These are phyloP conservation scores for Actinomucor elegans DNA, from an alignment of 371 early-diverging fungal species.

Conservation along the genomic window DNA sequence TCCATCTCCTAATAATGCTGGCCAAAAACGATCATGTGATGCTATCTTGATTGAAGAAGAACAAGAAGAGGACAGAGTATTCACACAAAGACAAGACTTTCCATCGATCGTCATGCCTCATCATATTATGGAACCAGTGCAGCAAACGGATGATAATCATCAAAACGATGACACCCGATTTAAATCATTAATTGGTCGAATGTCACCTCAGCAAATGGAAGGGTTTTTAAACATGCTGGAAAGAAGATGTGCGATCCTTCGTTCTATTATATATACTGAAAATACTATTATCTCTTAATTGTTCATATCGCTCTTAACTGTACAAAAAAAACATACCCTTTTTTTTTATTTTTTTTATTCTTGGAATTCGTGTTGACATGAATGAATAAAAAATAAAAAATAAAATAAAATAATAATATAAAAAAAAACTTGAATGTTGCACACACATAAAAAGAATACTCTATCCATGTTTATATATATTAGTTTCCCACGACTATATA, in stretches of 20 bases:
- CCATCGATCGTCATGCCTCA: constrained; percentile 11
- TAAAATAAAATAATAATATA: constrained; percentile 1
- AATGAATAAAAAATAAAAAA: background rate
- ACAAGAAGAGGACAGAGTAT: background rate
- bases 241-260: constrained; percentile 28
- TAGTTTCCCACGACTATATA: too few relatives aligned
- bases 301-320: background rate
- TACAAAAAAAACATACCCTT: constrained; percentile 1
- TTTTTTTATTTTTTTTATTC: too few relatives aligned
- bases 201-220: constrained; percentile 26
- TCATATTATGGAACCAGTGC: background rate
- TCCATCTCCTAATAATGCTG: background rate
- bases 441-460: constrained; percentile 3
- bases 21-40: constrained; percentile 12
- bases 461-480: too few relatives aligned
- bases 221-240: constrained; percentile 23
- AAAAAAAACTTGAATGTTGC: constrained; percentile 1
- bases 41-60: constrained; percentile 5
- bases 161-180: constrained; percentile 22
- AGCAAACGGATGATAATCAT: background rate
- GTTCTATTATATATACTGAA: constrained; percentile 18
- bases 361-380: constrained; percentile 7
- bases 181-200: constrained; percentile 17
- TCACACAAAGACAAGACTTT: constrained; percentile 1
- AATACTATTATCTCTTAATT: constrained; percentile 7